Base-by-base conservation (phyloP, 2,329 filamentous ascomycete genomes). In the Venturia effusa region DNA sequence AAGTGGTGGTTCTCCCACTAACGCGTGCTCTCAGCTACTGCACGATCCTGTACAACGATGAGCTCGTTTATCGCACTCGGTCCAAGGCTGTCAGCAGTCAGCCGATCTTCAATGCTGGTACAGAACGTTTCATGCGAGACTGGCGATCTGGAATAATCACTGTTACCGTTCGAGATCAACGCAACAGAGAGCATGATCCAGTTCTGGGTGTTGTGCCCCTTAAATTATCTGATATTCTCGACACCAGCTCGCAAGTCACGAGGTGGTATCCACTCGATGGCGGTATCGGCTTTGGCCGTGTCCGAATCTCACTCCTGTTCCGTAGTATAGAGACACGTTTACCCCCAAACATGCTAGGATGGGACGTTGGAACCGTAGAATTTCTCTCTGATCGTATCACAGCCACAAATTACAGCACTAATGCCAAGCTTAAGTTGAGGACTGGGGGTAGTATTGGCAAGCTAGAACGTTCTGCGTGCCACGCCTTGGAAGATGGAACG, bases 191-290 rank as follows among this genome's bases (percentile, higher is more conserved):
- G 75, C 93, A 97, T 69, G 94, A 97, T 68, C 93, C 94, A 0
- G 91, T 99, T 66, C 84, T 97, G 39, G 94, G 94, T 48, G 89
- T 97, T 4, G 89, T 97, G 1, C 91, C 92, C 0, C 78, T 99
- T 65, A 94, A 92, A 73, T 75, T 97, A 0, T 89, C 90, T 0
- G 91, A 97, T 61, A 83, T 97, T n/a, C 80, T 99, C 27, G 86
- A 93, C 69, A 95, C 88, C 0, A 88, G 86, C 68, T 96, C 91
- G 55, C 91, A 97, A 74, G 83, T 87, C 63, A 95, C 92, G 2
- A 81, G 92, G 66, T 97, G 92, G 92, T 97, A 97, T 73, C 93
- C 94, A n/a, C 82, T 99, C 0, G 92, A 96, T 71, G 94, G 93
- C 27, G 94, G 94, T 13, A 87, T 97, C 67, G 78, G 94, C 0